These are phyloP conservation scores for Passiflora organensis DNA, from an alignment of 345 rosid genomes.

Conservation along the genomic window DNA sequence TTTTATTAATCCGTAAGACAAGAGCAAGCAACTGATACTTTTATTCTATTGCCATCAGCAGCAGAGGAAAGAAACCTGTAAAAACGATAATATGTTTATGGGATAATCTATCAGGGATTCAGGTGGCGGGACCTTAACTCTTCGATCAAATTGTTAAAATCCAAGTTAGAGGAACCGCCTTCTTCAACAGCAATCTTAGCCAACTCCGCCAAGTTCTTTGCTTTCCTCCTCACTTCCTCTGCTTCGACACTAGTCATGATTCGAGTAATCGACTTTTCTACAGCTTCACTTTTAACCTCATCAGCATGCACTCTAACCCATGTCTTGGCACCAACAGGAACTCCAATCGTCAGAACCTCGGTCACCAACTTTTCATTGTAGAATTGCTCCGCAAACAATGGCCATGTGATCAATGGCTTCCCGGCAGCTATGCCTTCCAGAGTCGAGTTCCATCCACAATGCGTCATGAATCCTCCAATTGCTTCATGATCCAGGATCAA, in stretches of 20 bases:
- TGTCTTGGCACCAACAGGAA: constrained; percentile 28
- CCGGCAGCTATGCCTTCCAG: constrained; percentile 38
- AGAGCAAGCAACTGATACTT: too few relatives aligned
- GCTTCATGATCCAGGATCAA: constrained; percentile 43
- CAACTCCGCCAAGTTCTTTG: constrained; percentile 14
- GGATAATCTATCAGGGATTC: too few relatives aligned
- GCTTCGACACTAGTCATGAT: too few relatives aligned
- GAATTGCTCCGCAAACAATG: constrained; percentile 40
- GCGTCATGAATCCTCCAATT: constrained; percentile 40
- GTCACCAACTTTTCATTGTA: constrained; percentile 36
- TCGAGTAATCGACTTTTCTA: too few relatives aligned
- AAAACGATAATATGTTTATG: too few relatives aligned
- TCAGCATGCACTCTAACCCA: constrained; percentile 24
- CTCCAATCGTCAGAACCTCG: constrained; percentile 30
- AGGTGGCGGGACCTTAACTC: constrained; percentile 20
- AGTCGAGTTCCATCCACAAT: constrained; percentile 52
- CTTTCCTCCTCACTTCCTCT: too few relatives aligned
- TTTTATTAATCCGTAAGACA: too few relatives aligned
- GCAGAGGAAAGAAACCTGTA: too few relatives aligned
- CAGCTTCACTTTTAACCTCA: too few relatives aligned
- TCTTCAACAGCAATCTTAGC: constrained; percentile 29
- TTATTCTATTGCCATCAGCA: too few relatives aligned
- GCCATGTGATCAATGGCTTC: constrained; percentile 50
- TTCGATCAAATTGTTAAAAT: constrained; percentile 15
- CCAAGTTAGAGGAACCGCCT: constrained; percentile 30